A percentile compares a stretch with the other conserved stretches of the same genome.
Conservation (phyloP, 345 rosid species). For the Populus tremula region DNA sequence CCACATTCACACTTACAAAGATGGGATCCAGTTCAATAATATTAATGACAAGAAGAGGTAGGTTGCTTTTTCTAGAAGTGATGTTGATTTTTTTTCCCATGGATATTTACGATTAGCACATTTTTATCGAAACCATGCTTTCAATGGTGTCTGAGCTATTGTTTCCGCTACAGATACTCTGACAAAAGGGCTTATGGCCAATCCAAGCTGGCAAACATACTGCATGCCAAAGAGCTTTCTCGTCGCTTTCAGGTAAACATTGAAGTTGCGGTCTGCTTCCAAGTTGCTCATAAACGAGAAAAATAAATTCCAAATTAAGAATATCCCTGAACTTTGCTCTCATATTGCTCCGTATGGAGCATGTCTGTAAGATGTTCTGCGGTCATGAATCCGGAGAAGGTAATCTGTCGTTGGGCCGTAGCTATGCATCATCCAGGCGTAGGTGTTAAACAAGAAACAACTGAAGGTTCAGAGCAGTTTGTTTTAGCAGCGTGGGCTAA, state of each 20-base stretch:
- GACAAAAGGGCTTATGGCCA: slow-evolving; percentile 93
- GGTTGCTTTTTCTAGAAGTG: neutral
- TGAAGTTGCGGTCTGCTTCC: neutral
- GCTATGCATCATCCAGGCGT: too few relatives aligned
- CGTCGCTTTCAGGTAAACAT: slow-evolving; percentile 67
- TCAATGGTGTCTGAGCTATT: neutral
- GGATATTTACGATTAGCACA: neutral
- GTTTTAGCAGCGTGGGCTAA: too few relatives aligned
- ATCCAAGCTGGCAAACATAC: slow-evolving; percentile 84
- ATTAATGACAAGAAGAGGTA: slow-evolving; percentile 54
- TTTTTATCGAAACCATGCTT: neutral
- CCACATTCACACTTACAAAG: slow-evolving; percentile 55
- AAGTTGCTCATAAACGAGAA: too few relatives aligned
- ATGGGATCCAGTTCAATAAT: slow-evolving; percentile 57
- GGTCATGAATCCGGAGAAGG: too few relatives aligned
- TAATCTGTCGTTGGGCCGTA: too few relatives aligned
- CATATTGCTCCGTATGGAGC: too few relatives aligned
- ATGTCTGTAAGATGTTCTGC: too few relatives aligned
- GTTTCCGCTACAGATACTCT: slow-evolving; percentile 47
- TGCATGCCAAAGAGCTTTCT: slow-evolving; percentile 83
- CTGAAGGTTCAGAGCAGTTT: too few relatives aligned
- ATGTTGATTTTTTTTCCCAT: neutral
- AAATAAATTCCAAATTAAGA: too few relatives aligned
- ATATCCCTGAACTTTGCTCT: too few relatives aligned
- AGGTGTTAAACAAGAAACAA: too few relatives aligned